phyloP scores from a whole-genome alignment of 192 early-diverging fungal species.

The Coemansia sp. region DNA sequence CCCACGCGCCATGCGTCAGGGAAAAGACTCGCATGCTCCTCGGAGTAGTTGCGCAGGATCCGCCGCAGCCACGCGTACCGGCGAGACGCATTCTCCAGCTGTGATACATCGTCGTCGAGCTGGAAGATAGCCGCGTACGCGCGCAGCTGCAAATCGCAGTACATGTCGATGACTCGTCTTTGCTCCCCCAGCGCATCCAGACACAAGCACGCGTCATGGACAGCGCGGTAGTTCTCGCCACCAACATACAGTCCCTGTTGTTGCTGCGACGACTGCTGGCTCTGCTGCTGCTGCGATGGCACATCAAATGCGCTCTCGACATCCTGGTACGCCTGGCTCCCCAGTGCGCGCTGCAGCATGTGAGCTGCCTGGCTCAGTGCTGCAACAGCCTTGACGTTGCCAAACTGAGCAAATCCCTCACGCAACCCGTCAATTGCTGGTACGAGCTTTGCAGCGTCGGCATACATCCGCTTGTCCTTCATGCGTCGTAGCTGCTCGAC shows the following conservation, averaged over 20 bases:
- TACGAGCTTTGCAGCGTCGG: constrained; percentile 76
- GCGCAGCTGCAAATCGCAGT: constrained; percentile 78
- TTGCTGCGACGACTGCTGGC: no score
- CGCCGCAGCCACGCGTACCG: constrained; percentile 94
- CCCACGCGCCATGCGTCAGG: constrained; percentile 69
- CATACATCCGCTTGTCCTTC: constrained; percentile 69
- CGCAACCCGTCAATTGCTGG: constrained; percentile 79
- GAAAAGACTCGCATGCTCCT: constrained; percentile 84
- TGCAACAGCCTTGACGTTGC: constrained; percentile 74
- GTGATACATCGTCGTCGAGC: constrained; percentile 70
- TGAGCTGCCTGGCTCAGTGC: constrained; percentile 64
- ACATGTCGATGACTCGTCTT: constrained; percentile 62
- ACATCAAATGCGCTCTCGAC: constrained; percentile 73
- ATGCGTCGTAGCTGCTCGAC: constrained; percentile 71
- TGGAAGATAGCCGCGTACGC: constrained; percentile 84
- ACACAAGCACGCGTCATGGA: constrained; percentile 79
- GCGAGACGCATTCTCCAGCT: constrained; percentile 79
- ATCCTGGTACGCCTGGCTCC: constrained; percentile 65
- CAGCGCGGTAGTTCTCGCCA: constrained; percentile 36
- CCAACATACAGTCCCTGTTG: constrained; percentile 59
- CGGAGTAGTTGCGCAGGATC: constrained; percentile 83
- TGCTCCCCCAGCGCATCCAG: constrained; percentile 68
- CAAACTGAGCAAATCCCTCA: constrained; percentile 73
- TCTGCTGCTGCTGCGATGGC: no score
- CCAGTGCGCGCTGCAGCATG: constrained; percentile 64